Base-by-base conservation (phyloP, 2,329 filamentous ascomycete species). In the Simplicillium aogashimaense region DNA sequence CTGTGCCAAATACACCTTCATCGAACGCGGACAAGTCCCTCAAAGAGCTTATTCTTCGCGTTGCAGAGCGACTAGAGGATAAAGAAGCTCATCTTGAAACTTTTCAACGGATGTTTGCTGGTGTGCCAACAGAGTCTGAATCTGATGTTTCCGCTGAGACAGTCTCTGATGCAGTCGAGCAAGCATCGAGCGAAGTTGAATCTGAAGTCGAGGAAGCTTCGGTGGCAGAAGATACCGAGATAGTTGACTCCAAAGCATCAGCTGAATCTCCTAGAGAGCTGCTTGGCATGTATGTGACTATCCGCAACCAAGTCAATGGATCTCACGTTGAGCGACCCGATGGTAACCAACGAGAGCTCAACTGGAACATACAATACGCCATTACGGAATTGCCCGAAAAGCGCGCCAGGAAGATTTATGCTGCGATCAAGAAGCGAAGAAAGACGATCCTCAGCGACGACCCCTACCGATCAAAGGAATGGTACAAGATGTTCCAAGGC, bases 311-410 rank as follows among this genome's bases (percentile, higher is more conserved):
- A 47, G 73, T 94, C 40, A 82, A 92, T 52, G 80, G 74, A 14
- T 40, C 64, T 11, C 72, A 74, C 40, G 75, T 86, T 1, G 54
- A 64, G 0, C 78, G 87, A 3, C 84, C 87, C 0, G 47, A 60
- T 2, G 49, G 67, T 0, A 12, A 55, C 81, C 35, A 58, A 38
- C 0, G 28, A 51, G 12, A 15, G 9, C 6, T 58, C 55, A 43
- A 78, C 47, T 95, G 89, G 89, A 58, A 64, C 1, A 66, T 95
- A n/a, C 78, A 92, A 50, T 95, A 94, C 59, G 71, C 79, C 29
- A 63, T 95, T 36, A 70, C 73, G 35, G 83, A 89, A 47, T 65
- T 88, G 2, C 39, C 59, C 0, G 47, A 49, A 3, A 46, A 56
- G 0, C 62, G 66, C 9, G 75, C 73, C 1, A 59, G 57, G 44